Percentiles rank a stretch among this genome's conserved stretches.
Evolutionary conservation across 1,139 yeast genomes (phyloP).

Genomic region (Geotrichum bryndzae): DNA sequence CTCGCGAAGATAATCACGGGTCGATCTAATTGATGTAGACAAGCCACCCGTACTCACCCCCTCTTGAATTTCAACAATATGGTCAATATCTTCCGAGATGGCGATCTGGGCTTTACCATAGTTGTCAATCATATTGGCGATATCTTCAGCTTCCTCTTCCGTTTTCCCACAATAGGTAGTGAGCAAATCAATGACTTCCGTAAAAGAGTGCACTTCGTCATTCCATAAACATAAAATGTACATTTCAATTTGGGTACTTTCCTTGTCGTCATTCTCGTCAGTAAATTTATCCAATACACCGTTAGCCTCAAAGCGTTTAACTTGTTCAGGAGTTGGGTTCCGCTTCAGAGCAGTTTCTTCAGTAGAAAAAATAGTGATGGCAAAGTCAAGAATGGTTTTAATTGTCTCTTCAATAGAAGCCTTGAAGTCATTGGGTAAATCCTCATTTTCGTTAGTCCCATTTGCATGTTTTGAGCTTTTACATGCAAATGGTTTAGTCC

Average conservation of each 20-base stretch:
- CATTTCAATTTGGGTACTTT: conserved; percentile 39
- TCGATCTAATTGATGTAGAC: conserved; percentile 48
- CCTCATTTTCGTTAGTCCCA: conserved; percentile 17
- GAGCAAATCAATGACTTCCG: conserved; percentile 66
- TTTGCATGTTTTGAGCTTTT: conserved; percentile 29
- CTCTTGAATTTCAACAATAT: not conserved
- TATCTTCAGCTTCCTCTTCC: conserved; percentile 63
- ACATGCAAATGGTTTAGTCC: conserved; percentile 55
- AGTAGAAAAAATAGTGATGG: conserved; percentile 60
- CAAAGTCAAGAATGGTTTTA: conserved; percentile 58
- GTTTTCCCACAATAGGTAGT: conserved; percentile 58
- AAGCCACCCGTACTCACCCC: not conserved
- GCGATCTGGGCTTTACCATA: conserved; percentile 53
- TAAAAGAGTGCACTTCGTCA: conserved; percentile 68
- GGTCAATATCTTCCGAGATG: not conserved
- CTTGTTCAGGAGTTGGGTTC: conserved; percentile 24
- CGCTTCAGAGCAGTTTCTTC: conserved; percentile 39
- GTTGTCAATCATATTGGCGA: conserved; percentile 55
- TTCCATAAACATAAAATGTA: conserved; percentile 64
- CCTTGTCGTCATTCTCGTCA: conserved; percentile 41
- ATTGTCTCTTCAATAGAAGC: conserved; percentile 39
- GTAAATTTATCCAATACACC: conserved; percentile 41
- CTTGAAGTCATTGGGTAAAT: conserved; percentile 29
- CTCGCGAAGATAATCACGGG: conserved; percentile 68
- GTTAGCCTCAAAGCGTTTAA: conserved; percentile 33